Evolutionary conservation across 257 asterid genomes (phyloP).

Genomic region (Ilex aquifolium): DNA sequence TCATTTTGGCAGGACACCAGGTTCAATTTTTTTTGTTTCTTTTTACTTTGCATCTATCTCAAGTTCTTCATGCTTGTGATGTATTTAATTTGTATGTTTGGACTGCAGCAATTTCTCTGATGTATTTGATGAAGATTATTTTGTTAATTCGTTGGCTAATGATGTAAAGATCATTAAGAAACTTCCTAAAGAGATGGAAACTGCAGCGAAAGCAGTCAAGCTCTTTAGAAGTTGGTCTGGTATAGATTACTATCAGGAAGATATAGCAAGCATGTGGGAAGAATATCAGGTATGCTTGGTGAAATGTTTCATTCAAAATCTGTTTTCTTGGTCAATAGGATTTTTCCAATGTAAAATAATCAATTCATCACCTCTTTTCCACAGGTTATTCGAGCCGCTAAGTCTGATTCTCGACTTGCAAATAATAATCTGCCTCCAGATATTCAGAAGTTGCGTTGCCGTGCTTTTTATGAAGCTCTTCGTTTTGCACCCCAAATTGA

Average conservation of each 20-base stretch:
- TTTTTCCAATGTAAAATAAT: not conserved
- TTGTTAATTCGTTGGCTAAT: constrained; percentile 58
- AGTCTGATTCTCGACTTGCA: constrained; percentile 91
- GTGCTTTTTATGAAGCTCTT: constrained; percentile 88
- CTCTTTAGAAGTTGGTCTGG: constrained; percentile 98
- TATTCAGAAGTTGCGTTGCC: constrained; percentile 86
- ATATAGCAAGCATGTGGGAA: constrained; percentile 76
- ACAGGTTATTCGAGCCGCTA: constrained; percentile 91
- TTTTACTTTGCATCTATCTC: not conserved
- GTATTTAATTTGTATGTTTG: constrained; percentile 10
- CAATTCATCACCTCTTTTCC: constrained; percentile 6
- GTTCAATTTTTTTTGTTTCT: constrained; percentile 20
- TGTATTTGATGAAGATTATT: constrained; percentile 79
- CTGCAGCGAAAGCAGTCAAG: constrained; percentile 66
- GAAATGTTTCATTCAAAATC: not conserved
- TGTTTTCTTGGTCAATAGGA: not conserved
- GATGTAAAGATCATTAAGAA: constrained; percentile 66
- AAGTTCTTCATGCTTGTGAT: not conserved
- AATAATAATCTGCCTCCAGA: constrained; percentile 92
- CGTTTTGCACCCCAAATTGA: constrained; percentile 83
- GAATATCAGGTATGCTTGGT: constrained; percentile 56
- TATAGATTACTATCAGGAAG: constrained; percentile 67
- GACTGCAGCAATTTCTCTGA: constrained; percentile 86
- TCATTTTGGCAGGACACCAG: constrained; percentile 96
- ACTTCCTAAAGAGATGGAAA: constrained; percentile 58